A percentile compares a stretch with the other conserved stretches of the same genome.
phyloP scores from a whole-genome alignment of 768 basidiomycete species.

The Tulasnella sp. region DNA sequence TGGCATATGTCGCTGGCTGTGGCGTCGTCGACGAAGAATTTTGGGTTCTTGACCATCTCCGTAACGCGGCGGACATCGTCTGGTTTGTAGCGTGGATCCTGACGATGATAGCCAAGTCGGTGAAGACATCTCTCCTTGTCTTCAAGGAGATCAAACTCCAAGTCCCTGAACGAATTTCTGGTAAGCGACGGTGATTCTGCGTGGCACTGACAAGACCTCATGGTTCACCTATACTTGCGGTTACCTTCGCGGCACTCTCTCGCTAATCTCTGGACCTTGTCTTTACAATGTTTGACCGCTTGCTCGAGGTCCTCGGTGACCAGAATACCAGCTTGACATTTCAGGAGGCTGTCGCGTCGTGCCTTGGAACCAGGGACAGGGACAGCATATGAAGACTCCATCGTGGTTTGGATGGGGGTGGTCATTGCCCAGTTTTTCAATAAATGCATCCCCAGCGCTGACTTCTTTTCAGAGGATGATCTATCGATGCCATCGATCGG shows the following conservation, averaged over 20 bases:
- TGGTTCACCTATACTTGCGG: constrained; percentile 54
- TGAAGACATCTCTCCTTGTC: constrained; percentile 49
- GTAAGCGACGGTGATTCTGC: not conserved
- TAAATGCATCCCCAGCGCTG: not conserved
- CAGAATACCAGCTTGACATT: constrained; percentile 41
- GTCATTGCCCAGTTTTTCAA: not conserved
- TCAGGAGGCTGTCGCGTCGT: constrained; percentile 40
- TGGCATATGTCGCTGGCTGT: constrained; percentile 55
- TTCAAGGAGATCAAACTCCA: constrained; percentile 59
- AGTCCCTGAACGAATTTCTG: constrained; percentile 48
- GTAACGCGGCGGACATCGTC: constrained; percentile 54
- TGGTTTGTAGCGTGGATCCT: constrained; percentile 40
- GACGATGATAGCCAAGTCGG: constrained; percentile 43
- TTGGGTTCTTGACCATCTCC: constrained; percentile 56
- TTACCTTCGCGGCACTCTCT: constrained; percentile 54
- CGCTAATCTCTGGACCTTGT: constrained; percentile 52
- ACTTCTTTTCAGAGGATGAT: not conserved
- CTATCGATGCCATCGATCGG: not conserved
- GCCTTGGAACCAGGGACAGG: not conserved
- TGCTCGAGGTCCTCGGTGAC: constrained; percentile 52
- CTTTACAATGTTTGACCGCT: constrained; percentile 51
- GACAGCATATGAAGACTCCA: not conserved
- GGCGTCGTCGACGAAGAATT: constrained; percentile 54
- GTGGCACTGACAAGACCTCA: not conserved
- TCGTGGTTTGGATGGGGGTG: not conserved